Conservation (phyloP, 192 early-diverging fungal species). For the Kickxella alabastrina region DNA sequence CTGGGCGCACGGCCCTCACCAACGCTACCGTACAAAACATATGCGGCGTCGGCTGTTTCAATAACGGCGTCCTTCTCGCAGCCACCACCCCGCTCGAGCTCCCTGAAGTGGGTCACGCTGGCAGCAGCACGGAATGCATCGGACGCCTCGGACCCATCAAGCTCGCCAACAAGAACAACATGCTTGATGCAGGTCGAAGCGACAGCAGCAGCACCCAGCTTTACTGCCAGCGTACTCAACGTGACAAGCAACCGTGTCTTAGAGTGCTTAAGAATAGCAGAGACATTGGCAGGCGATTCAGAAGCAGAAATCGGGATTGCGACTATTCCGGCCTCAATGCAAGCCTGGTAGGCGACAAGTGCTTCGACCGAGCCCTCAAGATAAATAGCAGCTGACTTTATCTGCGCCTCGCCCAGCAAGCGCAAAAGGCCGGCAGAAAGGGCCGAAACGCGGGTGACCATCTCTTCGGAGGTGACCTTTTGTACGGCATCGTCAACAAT, state of each 20-base stretch:
- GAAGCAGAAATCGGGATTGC: slow-evolving; percentile 25
- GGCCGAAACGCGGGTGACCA: slow-evolving; percentile 8
- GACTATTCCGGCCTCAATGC: slow-evolving; percentile 31
- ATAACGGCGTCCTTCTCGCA: slow-evolving; percentile 21
- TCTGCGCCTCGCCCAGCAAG: not conserved
- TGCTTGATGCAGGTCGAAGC: slow-evolving; percentile 5
- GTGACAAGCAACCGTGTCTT: slow-evolving; percentile 24
- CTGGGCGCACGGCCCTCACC: slow-evolving; percentile 1
- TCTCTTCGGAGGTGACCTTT: slow-evolving; percentile 7
- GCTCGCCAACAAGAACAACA: slow-evolving; percentile 13
- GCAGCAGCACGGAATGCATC: slow-evolving; percentile 8
- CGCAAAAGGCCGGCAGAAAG: slow-evolving; percentile 21
- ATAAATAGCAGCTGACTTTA: slow-evolving; percentile 11
- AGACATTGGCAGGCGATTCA: slow-evolving; percentile 6
- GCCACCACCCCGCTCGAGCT: slow-evolving; percentile 18
- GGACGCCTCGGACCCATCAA: slow-evolving; percentile 19
- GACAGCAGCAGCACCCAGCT: slow-evolving; percentile 5
- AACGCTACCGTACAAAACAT: slow-evolving; percentile 21
- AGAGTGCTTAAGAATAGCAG: slow-evolving; percentile 18
- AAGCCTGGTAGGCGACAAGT: slow-evolving; percentile 39
- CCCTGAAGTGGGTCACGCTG: slow-evolving; percentile 7
- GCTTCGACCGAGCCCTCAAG: slow-evolving; percentile 22
- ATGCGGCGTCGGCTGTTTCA: slow-evolving; percentile 23
- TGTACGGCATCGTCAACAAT: slow-evolving; percentile 7
- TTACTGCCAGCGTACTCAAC: slow-evolving; percentile 12